A percentile compares a stretch with the other conserved stretches of the same genome.
These are phyloP conservation scores for Ceratobasidium sp. DNA, from an alignment of 1,284 basidiomycete species.

Conservation along the genomic window DNA sequence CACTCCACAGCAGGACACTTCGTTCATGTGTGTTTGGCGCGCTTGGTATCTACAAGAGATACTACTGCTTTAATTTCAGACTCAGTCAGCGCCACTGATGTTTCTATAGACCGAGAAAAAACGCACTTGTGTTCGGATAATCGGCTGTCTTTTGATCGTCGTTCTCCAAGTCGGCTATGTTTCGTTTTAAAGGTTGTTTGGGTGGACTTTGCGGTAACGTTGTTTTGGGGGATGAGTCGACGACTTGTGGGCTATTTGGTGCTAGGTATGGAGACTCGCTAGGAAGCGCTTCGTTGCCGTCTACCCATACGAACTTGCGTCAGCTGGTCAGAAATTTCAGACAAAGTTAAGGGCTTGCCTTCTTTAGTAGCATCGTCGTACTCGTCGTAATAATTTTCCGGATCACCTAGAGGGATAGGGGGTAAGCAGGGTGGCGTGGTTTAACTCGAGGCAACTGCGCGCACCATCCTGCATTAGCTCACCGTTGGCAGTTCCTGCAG, in stretches of 20 bases:
- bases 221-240: neutral
- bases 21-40: constrained; percentile 15
- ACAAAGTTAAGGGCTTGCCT: neutral
- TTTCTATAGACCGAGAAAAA: neutral
- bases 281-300: neutral
- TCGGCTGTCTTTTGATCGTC: constrained; percentile 9
- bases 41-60: neutral
- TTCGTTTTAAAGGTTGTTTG: constrained; percentile 24
- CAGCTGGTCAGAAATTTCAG: neutral
- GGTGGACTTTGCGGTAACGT: neutral
- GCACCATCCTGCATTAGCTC: neutral
- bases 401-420: neutral
- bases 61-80: neutral
- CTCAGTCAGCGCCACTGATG: neutral
- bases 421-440: neutral
- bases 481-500: neutral
- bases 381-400: constrained; percentile 31
- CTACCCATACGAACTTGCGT: neutral
- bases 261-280: neutral
- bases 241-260: neutral
- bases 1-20: constrained; percentile 26
- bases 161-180: constrained; percentile 28
- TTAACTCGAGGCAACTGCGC: neutral
- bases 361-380: constrained; percentile 24
- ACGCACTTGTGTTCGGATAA: constrained; percentile 9